phyloP scores from a whole-genome alignment of 2,329 filamentous ascomycete genomes.

The Talaromyces sp. region DNA sequence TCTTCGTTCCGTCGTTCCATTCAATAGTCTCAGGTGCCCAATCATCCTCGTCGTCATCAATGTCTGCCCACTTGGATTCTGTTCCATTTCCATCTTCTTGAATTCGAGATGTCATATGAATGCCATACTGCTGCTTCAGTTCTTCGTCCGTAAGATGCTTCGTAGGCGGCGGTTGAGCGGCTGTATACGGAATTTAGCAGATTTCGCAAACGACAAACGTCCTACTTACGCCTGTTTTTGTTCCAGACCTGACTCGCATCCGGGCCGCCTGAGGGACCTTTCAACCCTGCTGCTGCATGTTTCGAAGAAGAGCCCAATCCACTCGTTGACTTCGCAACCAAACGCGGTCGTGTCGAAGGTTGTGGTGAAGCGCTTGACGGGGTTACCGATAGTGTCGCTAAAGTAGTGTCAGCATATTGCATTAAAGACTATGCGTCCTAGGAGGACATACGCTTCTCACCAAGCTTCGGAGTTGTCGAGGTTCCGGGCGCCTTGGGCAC shows the following conservation, averaged over 20 bases:
- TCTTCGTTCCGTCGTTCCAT: constrained; percentile 68
- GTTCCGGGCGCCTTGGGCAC: constrained; percentile 59
- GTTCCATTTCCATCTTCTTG: constrained; percentile 61
- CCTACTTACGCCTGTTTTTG: constrained; percentile 59
- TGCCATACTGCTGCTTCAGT: constrained; percentile 65
- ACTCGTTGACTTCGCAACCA: constrained; percentile 61
- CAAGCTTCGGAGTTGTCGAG: constrained; percentile 48
- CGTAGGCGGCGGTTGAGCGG: constrained; percentile 53
- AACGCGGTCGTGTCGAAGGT: constrained; percentile 54
- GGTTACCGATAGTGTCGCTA: constrained; percentile 37
- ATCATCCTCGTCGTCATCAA: constrained; percentile 66
- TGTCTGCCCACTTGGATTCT: constrained; percentile 66
- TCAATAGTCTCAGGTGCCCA: constrained; percentile 66
- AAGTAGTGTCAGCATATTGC: constrained; percentile 17
- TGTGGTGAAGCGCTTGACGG: constrained; percentile 37
- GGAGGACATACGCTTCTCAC: constrained; percentile 52
- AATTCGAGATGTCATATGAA: constrained; percentile 63
- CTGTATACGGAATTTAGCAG: constrained; percentile 28
- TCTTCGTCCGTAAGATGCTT: constrained; percentile 68
- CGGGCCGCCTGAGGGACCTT: constrained; percentile 51
- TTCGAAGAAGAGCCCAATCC: constrained; percentile 51
- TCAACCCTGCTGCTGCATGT: constrained; percentile 43
- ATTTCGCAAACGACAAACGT: neutral
- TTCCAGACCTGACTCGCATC: constrained; percentile 69
- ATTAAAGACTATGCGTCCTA: neutral